Percentiles rank a stretch among this genome's conserved stretches.
Conservation (phyloP, 768 basidiomycete genomes). For the Macrolepiota albuminosa region DNA sequence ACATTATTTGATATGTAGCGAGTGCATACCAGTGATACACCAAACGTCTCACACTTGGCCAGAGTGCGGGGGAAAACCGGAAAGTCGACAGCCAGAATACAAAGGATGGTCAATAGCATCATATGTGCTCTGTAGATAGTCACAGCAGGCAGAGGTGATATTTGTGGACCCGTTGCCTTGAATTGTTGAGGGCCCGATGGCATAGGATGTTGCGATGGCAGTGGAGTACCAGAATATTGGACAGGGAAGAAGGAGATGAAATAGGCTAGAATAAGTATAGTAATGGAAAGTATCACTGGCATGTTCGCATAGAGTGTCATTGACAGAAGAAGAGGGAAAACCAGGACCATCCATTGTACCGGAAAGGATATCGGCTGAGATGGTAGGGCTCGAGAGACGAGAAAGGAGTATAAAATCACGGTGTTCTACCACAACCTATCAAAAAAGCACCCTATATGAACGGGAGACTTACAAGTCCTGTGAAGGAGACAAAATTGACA, state of each 20-base stretch:
- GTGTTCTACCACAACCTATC: constrained; percentile 45
- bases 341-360: constrained; percentile 60
- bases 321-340: constrained; percentile 74
- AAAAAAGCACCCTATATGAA: neutral
- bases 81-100: constrained; percentile 96
- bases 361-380: constrained; percentile 32
- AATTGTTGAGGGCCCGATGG: constrained; percentile 8
- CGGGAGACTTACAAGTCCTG: constrained; percentile 26
- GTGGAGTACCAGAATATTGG: constrained; percentile 39
- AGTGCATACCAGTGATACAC: constrained; percentile 79
- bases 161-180: constrained; percentile 10
- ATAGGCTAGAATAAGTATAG: constrained; percentile 41
- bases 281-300: constrained; percentile 46
- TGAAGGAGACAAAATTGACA: constrained; percentile 61
- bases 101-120: constrained; percentile 88
- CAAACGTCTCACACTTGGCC: constrained; percentile 93
- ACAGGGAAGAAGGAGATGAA: constrained; percentile 41
- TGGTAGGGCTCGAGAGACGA: constrained; percentile 44
- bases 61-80: constrained; percentile 82
- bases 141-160: constrained; percentile 66
- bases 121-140: constrained; percentile 91
- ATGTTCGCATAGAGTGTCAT: constrained; percentile 70
- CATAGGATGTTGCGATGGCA: constrained; percentile 37
- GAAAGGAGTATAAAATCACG: constrained; percentile 61
- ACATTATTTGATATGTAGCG: constrained; percentile 2